Conservation (phyloP, 805 yeast species). For the Lipomyces anomalus region DNA sequence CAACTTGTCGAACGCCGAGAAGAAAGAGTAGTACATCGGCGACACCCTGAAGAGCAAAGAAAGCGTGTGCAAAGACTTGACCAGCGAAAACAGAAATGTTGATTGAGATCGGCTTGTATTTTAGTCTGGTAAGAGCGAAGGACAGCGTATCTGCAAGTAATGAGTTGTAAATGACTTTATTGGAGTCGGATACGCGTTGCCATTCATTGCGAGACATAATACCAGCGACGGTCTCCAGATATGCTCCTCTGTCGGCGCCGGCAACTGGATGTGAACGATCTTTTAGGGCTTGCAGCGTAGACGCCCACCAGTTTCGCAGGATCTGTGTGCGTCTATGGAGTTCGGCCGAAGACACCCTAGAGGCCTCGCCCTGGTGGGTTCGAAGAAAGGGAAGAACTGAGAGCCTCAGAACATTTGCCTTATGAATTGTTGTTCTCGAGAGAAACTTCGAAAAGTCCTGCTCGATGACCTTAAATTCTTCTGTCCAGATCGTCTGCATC, state of each 20-base stretch:
- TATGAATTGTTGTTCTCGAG: conserved; percentile 30
- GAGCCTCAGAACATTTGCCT: conserved; percentile 39
- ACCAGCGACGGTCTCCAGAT: conserved; percentile 37
- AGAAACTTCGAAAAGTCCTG: conserved; percentile 28
- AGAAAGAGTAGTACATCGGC: conserved; percentile 41
- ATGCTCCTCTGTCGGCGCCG: conserved; percentile 37
- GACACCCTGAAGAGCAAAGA: conserved; percentile 49
- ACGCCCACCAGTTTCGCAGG: conserved; percentile 37
- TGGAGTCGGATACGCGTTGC: conserved; percentile 23
- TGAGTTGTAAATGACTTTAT: conserved; percentile 3
- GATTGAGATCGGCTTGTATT: conserved; percentile 48
- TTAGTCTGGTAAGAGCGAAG: conserved; percentile 45
- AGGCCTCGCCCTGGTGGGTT: conserved; percentile 26
- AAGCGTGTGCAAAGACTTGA: conserved; percentile 61
- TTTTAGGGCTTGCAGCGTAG: conserved; percentile 31
- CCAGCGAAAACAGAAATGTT: conserved; percentile 62
- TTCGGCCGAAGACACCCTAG: conserved; percentile 22
- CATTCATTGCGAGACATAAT: conserved; percentile 38
- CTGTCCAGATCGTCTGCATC: conserved; percentile 11
- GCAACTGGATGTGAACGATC: conserved; percentile 28
- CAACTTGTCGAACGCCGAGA: conserved; percentile 28
- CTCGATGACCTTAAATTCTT: conserved; percentile 29
- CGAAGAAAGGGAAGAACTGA: conserved; percentile 39
- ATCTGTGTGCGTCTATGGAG: conserved; percentile 27
- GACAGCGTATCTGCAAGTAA: conserved; percentile 48